These are phyloP conservation scores for Fusarium beomiforme DNA, from an alignment of 2,329 filamentous ascomycete species.

Conservation along the genomic window DNA sequence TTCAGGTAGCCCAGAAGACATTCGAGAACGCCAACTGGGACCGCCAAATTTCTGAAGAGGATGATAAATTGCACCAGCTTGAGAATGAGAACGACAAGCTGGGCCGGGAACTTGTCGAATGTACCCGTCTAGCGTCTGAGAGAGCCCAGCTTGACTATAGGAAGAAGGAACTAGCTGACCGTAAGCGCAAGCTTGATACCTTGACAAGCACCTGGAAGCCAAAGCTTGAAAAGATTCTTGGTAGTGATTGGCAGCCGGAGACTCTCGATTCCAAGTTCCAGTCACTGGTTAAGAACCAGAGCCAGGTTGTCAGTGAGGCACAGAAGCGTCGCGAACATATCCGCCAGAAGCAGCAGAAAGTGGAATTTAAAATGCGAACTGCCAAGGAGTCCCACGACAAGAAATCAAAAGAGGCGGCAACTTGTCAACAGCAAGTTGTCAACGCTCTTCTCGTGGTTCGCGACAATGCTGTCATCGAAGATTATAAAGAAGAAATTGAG, in stretches of 20 bases:
- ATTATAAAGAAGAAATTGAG: conserved; percentile 62
- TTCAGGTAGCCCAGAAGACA: conserved; percentile 71
- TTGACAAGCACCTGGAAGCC: conserved; percentile 78
- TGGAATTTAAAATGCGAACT: conserved; percentile 77
- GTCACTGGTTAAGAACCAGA: conserved; percentile 66
- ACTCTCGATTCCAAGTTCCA: conserved; percentile 79
- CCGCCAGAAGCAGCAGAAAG: conserved; percentile 77
- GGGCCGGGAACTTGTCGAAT: conserved; percentile 83
- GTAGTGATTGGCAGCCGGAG: conserved; percentile 72
- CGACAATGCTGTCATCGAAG: conserved; percentile 60
- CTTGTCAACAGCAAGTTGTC: conserved; percentile 67
- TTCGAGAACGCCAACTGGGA: conserved; percentile 75
- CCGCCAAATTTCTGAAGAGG: conserved; percentile 72
- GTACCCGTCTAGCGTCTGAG: conserved; percentile 82
- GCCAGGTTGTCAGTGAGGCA: conserved; percentile 67
- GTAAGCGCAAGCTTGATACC: conserved; percentile 79
- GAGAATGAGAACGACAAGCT: conserved; percentile 79
- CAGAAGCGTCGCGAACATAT: conserved; percentile 76
- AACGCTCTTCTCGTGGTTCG: conserved; percentile 58
- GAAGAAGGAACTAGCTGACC: conserved; percentile 80
- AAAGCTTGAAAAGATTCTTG: conserved; percentile 73
- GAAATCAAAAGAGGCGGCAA: conserved; percentile 69
- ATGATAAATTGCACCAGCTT: conserved; percentile 71
- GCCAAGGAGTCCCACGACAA: conserved; percentile 71
- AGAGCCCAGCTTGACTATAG: conserved; percentile 85